A percentile compares a stretch with the other conserved stretches of the same genome.
phyloP scores from a whole-genome alignment of 2,329 filamentous ascomycete species.

The Cordyceps cateniannulata region DNA sequence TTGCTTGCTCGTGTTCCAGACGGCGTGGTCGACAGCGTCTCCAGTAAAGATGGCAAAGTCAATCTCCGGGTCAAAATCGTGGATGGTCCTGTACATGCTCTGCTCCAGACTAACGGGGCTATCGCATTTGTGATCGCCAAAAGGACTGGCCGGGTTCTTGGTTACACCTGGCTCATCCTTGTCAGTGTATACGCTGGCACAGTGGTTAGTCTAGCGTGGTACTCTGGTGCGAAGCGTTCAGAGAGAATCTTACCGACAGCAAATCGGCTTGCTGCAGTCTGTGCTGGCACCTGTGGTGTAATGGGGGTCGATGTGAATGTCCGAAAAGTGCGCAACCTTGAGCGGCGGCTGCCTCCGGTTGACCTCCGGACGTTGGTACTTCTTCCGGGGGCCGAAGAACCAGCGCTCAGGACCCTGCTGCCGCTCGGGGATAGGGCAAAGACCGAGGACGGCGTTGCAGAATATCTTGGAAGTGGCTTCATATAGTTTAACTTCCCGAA shows the following conservation, averaged over 20 bases:
- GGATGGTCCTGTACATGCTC: conserved; percentile 49
- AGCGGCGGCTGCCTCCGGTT: conserved; percentile 41
- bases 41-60: conserved; percentile 54
- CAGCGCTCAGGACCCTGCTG: no score
- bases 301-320: conserved; percentile 51
- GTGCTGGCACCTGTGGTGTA: conserved; percentile 48
- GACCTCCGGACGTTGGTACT: conserved; percentile 30
- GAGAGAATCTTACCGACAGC: conserved; percentile 39
- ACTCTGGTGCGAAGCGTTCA: no score
- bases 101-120: conserved; percentile 42
- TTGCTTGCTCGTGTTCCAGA: conserved; percentile 37
- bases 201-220: conserved; percentile 1
- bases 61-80: conserved; percentile 36
- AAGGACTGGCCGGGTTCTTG: conserved; percentile 41
- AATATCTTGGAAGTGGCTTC: conserved; percentile 45
- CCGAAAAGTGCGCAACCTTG: conserved; percentile 52
- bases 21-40: conserved; percentile 48
- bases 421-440: conserved; percentile 43
- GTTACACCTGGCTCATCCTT: conserved; percentile 42
- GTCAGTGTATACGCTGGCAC: conserved; percentile 35
- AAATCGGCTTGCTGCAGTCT: conserved; percentile 53
- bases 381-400: conserved; percentile 39
- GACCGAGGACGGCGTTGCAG: conserved; percentile 46
- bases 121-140: conserved; percentile 49
- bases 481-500: conserved; percentile 40